phyloP scores from a whole-genome alignment of 1,284 basidiomycete species.

The Thecaphora frezii region DNA sequence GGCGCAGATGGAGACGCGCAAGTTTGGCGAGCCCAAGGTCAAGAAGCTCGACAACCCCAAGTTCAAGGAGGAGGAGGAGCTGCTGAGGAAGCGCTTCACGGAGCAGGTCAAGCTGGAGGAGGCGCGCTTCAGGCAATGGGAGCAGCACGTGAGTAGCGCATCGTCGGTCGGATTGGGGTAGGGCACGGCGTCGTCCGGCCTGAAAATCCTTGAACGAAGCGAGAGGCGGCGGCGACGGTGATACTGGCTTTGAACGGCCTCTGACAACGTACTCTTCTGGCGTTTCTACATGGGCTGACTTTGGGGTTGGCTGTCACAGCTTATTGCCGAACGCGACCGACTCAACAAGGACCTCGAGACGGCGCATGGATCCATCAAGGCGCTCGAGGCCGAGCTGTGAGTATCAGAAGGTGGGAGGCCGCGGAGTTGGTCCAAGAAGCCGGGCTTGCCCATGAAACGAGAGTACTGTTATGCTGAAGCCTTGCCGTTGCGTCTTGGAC shows the following conservation, averaged over 20 bases:
- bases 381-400: constrained; percentile 50
- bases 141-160: constrained; percentile 81
- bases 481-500: too few species aligned
- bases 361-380: constrained; percentile 56
- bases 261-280: too few species aligned
- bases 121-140: constrained; percentile 96
- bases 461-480: not conserved
- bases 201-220: too few species aligned
- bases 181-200: too few species aligned
- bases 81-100: constrained; percentile 92
- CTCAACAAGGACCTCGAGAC: constrained; percentile 59
- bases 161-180: too few species aligned
- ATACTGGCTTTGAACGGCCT: too few species aligned
- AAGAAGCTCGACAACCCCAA: constrained; percentile 99
- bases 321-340: constrained; percentile 58
- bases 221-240: too few species aligned
- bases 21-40: constrained; percentile 97
- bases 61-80: constrained; percentile 99
- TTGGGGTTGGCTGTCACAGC: too few species aligned
- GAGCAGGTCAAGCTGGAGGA: constrained; percentile 99
- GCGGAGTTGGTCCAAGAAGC: too few species aligned
- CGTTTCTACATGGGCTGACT: too few species aligned
- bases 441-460: too few species aligned
- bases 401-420: constrained; percentile 1
- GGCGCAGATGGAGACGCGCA: constrained; percentile 99